Base-by-base conservation (phyloP, 78 protist species). In the Guillardia theta region DNA sequence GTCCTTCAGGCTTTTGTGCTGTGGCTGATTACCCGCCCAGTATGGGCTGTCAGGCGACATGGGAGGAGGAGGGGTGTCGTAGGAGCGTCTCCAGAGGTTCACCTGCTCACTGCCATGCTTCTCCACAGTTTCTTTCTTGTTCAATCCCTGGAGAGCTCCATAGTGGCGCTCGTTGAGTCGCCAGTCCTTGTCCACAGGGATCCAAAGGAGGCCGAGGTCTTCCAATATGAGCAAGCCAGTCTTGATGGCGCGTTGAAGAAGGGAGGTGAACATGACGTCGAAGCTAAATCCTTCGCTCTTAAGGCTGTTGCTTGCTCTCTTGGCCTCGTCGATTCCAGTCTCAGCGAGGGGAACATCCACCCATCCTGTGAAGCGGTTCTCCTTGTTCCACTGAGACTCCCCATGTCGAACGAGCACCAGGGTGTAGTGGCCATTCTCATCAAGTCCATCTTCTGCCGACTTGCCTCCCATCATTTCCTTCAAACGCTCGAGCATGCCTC, bases 111-210 rank as follows among this genome's bases (percentile, higher is more conserved):
- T 45, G 62, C 96, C 96, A 48, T 95, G 94, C 93, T 93, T 94
- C 43, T 44, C 94, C 30, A 95, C 96, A 22, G 96, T 95, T 78
- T 95, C 80, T 78, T 90, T 76, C 92, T 95, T 95, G 90, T 95
- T 41, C 33, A 94, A 62, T 0, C 96, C 88, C 76, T 53, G 94
- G 24, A 95, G 95, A 24, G 90, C 95, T 27, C 96, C 96, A 70
- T 95, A 95, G 80, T 83, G 90, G 48, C 96, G 95, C 94, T 95
- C 96, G 95, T 95, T 95, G 48, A 95, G 87, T 15, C 96, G 88
- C 96, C 96, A 95, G 41, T n/a, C 41, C 70, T 58, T 58, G 70
- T 27, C 39, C 70, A 58, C 27, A 24, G 95, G 95, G 39, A 88
- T 33, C 43, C 24, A 64, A 48, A 92, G 30, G 41, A 46, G 94